Evolutionary conservation across 805 yeast genomes (phyloP).

Genomic region (Lipomyces oligophaga): DNA sequence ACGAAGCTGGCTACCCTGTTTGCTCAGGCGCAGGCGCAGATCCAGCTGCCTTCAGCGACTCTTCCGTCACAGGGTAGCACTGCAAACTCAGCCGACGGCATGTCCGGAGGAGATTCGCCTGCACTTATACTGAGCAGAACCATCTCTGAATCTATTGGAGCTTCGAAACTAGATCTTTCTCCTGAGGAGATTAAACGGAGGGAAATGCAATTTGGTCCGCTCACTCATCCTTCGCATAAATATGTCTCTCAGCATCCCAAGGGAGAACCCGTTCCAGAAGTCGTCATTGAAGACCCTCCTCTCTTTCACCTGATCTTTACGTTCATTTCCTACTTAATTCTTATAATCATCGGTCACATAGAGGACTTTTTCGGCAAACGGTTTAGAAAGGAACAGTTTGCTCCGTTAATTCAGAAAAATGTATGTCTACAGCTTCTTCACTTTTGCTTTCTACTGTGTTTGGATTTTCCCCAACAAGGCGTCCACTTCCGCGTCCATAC

Average conservation of each 20-base stretch:
- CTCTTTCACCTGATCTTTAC: constrained; percentile 74
- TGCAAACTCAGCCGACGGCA: constrained; percentile 5
- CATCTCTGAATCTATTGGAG: constrained; percentile 16
- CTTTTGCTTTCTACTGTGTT: neutral
- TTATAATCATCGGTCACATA: constrained; percentile 84
- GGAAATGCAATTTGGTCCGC: constrained; percentile 24
- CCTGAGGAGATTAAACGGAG: constrained; percentile 12
- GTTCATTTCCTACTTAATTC: constrained; percentile 75
- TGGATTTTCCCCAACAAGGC: neutral
- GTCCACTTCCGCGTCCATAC: neutral
- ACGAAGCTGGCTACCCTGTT: constrained; percentile 25
- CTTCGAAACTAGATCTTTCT: constrained; percentile 4
- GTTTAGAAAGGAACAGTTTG: constrained; percentile 62
- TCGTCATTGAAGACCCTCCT: constrained; percentile 77
- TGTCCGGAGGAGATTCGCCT: constrained; percentile 7
- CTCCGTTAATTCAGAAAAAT: constrained; percentile 66
- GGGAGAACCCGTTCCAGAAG: constrained; percentile 37
- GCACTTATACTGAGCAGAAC: constrained; percentile 13
- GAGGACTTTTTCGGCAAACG: constrained; percentile 81
- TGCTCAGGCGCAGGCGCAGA: constrained; percentile 29
- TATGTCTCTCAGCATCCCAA: constrained; percentile 21
- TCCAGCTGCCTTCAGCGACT: constrained; percentile 12
- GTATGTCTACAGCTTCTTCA: constrained; percentile 8
- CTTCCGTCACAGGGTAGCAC: constrained; percentile 8
- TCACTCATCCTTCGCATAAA: constrained; percentile 23